phyloP scores from a whole-genome alignment of 805 yeast genomes.

The Alloascoidea hylecoeti region DNA sequence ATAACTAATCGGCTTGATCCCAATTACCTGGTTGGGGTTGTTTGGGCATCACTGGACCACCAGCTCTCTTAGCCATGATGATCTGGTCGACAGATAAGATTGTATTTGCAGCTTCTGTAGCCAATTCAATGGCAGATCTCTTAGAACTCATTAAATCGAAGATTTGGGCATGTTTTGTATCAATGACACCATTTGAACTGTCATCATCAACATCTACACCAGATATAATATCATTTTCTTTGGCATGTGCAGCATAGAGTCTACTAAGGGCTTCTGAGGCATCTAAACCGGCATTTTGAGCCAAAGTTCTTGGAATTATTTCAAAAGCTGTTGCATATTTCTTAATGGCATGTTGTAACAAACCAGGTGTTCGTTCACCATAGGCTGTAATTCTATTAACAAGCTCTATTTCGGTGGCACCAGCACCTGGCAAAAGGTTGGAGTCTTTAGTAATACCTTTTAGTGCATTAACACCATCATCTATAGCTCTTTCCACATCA shows the following conservation, averaged over 20 bases:
- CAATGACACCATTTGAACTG: conserved; percentile 47
- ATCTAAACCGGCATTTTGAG: conserved; percentile 91
- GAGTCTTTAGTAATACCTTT: conserved; percentile 80
- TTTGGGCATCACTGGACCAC: conserved; percentile 87
- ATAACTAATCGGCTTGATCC: conserved; percentile 92
- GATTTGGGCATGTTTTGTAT: conserved; percentile 55
- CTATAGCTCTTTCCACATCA: conserved; percentile 93
- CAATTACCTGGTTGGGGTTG: conserved; percentile 87
- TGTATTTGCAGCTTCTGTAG: conserved; percentile 91
- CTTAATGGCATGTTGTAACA: conserved; percentile 86
- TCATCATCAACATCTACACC: conserved; percentile 79
- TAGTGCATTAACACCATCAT: conserved; percentile 88
- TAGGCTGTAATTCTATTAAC: conserved; percentile 64
- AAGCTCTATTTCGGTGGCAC: conserved; percentile 84
- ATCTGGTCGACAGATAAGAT: conserved; percentile 90
- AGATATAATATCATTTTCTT: conserved; percentile 20
- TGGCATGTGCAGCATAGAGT: conserved; percentile 78
- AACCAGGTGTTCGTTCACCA: conserved; percentile 92
- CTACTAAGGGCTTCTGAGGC: conserved; percentile 81
- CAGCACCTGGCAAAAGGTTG: conserved; percentile 87
- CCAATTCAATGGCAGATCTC: conserved; percentile 78
- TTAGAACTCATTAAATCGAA: conserved; percentile 73
- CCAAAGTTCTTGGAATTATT: conserved; percentile 80
- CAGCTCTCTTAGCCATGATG: conserved; percentile 97
- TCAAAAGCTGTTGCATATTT: conserved; percentile 91